These are phyloP conservation scores for Boletellus emodensis DNA, from an alignment of 768 basidiomycete genomes.

Conservation along the genomic window DNA sequence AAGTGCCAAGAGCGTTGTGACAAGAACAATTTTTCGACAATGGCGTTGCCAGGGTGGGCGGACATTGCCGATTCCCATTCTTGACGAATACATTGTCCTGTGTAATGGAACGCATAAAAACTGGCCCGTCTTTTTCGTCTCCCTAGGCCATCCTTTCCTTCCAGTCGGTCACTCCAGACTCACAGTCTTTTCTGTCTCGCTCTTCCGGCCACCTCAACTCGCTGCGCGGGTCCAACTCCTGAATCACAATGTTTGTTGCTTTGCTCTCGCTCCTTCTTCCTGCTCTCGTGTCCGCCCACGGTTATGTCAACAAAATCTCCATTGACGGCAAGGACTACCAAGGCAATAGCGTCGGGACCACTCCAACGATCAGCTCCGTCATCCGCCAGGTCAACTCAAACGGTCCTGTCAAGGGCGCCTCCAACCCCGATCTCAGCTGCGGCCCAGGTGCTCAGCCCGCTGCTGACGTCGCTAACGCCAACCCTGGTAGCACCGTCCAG, in stretches of 20 bases:
- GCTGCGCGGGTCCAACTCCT: conserved; percentile 20
- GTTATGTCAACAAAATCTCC: conserved; percentile 23
- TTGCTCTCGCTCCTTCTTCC: conserved; percentile 17
- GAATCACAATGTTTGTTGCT: conserved; percentile 15
- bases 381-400: conserved; percentile 44
- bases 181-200: not conserved
- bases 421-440: conserved; percentile 54
- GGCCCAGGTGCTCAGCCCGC: conserved; percentile 50
- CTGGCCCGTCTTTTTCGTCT: not conserved
- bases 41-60: not conserved
- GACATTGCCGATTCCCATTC: not conserved
- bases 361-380: conserved; percentile 26
- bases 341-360: conserved; percentile 30
- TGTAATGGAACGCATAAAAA: not conserved
- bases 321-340: conserved; percentile 27
- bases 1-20: no score
- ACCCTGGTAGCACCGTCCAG: conserved; percentile 51
- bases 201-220: conserved; percentile 7
- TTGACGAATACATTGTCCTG: not conserved
- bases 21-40: not conserved
- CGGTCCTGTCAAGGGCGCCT: conserved; percentile 51
- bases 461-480: conserved; percentile 45
- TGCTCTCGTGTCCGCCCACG: conserved; percentile 27
- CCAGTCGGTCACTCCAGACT: not conserved
- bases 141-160: not conserved